A percentile compares a stretch with the other conserved stretches of the same genome.
Conservation (phyloP, 495 filamentous ascomycete genomes). For the Aspergillus asperescens region DNA sequence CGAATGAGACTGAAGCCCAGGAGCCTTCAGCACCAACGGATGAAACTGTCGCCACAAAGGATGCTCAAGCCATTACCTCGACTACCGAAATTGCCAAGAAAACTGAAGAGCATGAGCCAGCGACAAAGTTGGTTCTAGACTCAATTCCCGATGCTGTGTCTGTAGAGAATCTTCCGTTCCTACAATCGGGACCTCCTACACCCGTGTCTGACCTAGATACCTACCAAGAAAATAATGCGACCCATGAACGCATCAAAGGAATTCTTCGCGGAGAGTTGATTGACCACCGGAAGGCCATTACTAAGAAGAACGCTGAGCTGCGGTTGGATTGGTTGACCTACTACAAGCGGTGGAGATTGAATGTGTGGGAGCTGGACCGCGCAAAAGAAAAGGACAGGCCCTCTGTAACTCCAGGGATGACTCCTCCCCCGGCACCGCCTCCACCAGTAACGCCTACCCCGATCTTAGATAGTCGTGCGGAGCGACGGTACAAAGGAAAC, state of each 20-base stretch:
- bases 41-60: slow-evolving; percentile 7
- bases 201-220: slow-evolving; percentile 48
- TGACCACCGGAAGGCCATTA: slow-evolving; percentile 37
- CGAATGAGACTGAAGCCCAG: slow-evolving; percentile 22
- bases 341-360: slow-evolving; percentile 47
- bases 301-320: slow-evolving; percentile 37
- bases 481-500: slow-evolving; percentile 57
- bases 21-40: slow-evolving; percentile 22
- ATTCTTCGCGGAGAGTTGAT: slow-evolving; percentile 33
- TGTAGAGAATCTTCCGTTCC: slow-evolving; percentile 45
- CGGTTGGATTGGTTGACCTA: slow-evolving; percentile 38
- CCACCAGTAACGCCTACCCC: slow-evolving; percentile 38
- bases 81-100: slow-evolving; percentile 20
- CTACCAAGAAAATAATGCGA: slow-evolving; percentile 38
- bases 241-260: slow-evolving; percentile 33
- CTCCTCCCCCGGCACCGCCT: slow-evolving; percentile 38
- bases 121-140: slow-evolving; percentile 16
- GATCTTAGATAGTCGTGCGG: slow-evolving; percentile 33
- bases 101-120: slow-evolving; percentile 35
- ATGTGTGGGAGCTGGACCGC: slow-evolving; percentile 56
- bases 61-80: background rate
- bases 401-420: slow-evolving; percentile 48
- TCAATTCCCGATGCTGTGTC: slow-evolving; percentile 19
- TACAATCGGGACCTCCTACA: slow-evolving; percentile 43
- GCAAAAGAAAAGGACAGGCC: slow-evolving; percentile 53